Percentiles rank a stretch among this genome's conserved stretches.
Evolutionary conservation across 495 filamentous ascomycete genomes (phyloP).

Genomic region (Podospora bellae-mahoneyi): DNA sequence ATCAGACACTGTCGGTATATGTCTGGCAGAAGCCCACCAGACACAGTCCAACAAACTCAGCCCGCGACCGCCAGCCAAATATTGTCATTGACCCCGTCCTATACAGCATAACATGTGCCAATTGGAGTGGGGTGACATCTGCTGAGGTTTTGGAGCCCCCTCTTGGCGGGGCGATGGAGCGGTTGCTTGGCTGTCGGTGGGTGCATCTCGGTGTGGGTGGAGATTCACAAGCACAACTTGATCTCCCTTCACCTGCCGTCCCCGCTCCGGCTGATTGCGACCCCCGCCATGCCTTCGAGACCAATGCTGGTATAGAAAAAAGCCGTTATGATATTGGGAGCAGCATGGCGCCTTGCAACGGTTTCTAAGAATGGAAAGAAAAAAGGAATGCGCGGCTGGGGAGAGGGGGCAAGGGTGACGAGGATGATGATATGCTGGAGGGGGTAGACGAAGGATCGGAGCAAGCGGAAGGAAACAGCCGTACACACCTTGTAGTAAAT

Average conservation of each 20-base stretch:
- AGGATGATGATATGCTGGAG: background rate
- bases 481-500: constrained; percentile 76
- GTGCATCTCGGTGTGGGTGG: constrained; percentile 6
- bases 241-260: background rate
- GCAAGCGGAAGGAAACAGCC: background rate
- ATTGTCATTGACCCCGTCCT: background rate
- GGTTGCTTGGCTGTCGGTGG: background rate
- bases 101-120: background rate
- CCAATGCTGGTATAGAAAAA: background rate
- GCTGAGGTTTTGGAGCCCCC: background rate
- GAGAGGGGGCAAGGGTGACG: background rate
- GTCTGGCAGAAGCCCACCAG: background rate
- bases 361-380: background rate
- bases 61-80: background rate
- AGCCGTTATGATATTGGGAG: background rate
- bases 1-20: background rate
- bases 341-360: background rate
- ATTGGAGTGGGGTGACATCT: background rate
- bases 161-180: background rate
- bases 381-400: background rate
- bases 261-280: constrained; percentile 3
- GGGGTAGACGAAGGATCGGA: background rate
- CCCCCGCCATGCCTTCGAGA: background rate
- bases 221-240: background rate
- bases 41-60: background rate